Conservation (phyloP, 2,329 filamentous ascomycete genomes). For the Penicillium sp. region DNA sequence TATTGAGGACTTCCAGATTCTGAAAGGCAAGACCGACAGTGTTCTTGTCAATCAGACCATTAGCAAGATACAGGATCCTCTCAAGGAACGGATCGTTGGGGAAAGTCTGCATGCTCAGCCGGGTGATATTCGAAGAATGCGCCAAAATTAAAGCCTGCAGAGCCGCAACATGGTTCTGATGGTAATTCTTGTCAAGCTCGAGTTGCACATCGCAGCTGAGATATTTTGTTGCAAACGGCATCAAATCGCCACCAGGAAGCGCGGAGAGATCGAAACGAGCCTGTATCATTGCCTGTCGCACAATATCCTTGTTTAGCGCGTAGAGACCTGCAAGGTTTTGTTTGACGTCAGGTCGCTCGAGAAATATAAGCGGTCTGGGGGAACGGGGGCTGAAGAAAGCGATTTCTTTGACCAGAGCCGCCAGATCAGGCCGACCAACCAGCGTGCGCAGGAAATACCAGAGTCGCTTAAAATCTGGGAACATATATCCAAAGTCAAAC, state of each 20-base stretch:
- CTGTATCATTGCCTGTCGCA: background rate
- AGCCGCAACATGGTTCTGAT: background rate
- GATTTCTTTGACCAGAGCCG: background rate
- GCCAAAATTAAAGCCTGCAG: background rate
- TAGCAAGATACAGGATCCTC: background rate
- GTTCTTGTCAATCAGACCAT: background rate
- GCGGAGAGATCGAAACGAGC: background rate
- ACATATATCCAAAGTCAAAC: background rate
- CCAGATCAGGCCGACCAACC: background rate
- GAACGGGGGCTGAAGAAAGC: background rate
- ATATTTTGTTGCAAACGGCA: background rate
- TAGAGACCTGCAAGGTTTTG: background rate
- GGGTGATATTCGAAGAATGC: background rate
- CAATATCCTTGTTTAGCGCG: background rate
- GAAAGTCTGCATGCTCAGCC: background rate
- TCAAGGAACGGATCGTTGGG: background rate
- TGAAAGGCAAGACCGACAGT: background rate
- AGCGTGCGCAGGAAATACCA: background rate
- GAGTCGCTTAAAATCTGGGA: background rate
- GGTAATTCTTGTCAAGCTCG: background rate
- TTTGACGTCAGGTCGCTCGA: background rate
- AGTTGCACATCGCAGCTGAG: background rate
- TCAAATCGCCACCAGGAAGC: background rate
- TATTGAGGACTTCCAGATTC: constrained; percentile 2
- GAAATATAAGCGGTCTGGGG: background rate